These are phyloP conservation scores for Cladophialophora psammophila DNA, from an alignment of 2,329 filamentous ascomycete species.

Conservation along the genomic window DNA sequence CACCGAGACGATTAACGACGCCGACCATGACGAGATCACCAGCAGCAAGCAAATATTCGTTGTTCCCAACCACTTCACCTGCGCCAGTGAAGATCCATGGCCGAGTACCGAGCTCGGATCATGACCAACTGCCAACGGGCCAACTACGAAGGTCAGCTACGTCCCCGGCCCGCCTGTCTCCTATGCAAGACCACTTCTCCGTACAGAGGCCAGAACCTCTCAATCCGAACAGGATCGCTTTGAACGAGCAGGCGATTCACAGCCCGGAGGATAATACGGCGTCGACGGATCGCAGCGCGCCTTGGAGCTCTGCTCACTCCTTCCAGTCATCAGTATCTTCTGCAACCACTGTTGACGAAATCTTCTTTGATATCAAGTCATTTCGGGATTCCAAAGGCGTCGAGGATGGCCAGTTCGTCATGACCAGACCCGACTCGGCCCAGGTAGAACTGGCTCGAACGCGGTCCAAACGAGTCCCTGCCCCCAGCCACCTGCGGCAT, in stretches of 20 bases:
- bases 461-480: constrained; percentile 28
- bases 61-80: constrained; percentile 38
- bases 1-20: constrained; percentile 30
- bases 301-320: constrained; percentile 36
- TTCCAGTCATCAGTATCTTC: constrained; percentile 37
- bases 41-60: constrained; percentile 37
- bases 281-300: constrained; percentile 30
- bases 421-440: constrained; percentile 39
- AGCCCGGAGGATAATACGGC: constrained; percentile 38
- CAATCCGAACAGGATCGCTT: constrained; percentile 20
- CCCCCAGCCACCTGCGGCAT: constrained; percentile 21
- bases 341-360: constrained; percentile 37
- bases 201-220: constrained; percentile 29
- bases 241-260: constrained; percentile 18
- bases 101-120: constrained; percentile 14
- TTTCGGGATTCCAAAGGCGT: constrained; percentile 39
- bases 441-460: constrained; percentile 38
- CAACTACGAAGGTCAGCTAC: constrained; percentile 36
- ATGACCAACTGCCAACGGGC: background rate
- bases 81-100: constrained; percentile 24
- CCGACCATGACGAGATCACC: constrained; percentile 29
- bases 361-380: constrained; percentile 41
- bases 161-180: constrained; percentile 37
- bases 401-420: constrained; percentile 40
- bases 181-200: constrained; percentile 32